These are phyloP conservation scores for Zygoascus meyerae DNA, from an alignment of 1,139 yeast species.

Conservation along the genomic window DNA sequence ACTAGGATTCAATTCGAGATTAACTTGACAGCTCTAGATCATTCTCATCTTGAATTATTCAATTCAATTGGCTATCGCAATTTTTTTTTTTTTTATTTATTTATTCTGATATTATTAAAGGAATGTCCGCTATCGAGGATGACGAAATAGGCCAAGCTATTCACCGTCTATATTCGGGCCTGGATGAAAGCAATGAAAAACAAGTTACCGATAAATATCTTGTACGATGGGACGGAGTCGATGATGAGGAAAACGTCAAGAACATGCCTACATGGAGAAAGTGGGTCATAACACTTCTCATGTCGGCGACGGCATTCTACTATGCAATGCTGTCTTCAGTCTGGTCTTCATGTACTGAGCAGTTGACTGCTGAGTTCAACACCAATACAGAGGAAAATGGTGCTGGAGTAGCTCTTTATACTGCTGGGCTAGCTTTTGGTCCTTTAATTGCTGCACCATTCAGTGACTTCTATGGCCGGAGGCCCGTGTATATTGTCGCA, in stretches of 20 bases:
- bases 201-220: slow-evolving; percentile 23
- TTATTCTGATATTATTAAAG: no score
- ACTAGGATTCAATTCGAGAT: no score
- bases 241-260: slow-evolving; percentile 50
- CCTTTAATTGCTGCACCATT: slow-evolving; percentile 69
- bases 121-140: no score
- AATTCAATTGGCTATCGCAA: no score
- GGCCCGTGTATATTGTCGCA: slow-evolving; percentile 56
- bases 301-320: slow-evolving; percentile 44
- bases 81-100: no score
- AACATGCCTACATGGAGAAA: slow-evolving; percentile 38
- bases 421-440: slow-evolving; percentile 62
- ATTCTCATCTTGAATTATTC: no score
- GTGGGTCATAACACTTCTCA: slow-evolving; percentile 49
- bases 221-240: slow-evolving; percentile 26
- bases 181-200: no score
- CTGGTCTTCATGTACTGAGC: slow-evolving; percentile 50
- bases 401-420: slow-evolving; percentile 60
- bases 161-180: no score
- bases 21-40: no score
- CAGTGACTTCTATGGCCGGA: slow-evolving; percentile 68
- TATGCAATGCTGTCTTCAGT: slow-evolving; percentile 50
- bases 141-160: no score
- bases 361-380: slow-evolving; percentile 44
- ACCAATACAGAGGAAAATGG: slow-evolving; percentile 56